A percentile compares a stretch with the other conserved stretches of the same genome.
phyloP scores from a whole-genome alignment of 1,284 basidiomycete species.

The Trichosporon sp. region DNA sequence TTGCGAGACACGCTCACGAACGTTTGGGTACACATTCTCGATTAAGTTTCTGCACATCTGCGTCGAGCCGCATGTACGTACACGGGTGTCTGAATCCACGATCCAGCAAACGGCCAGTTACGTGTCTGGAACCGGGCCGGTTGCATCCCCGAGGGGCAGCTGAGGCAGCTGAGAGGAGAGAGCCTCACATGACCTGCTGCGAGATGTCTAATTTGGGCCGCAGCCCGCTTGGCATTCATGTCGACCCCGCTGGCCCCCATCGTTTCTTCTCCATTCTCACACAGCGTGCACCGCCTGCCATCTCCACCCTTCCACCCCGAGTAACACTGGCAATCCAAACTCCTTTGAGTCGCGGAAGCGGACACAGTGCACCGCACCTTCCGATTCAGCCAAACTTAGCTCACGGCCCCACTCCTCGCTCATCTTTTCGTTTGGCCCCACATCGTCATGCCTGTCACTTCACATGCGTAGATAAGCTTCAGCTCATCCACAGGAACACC shows the following conservation, averaged over 20 bases:
- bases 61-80: neutral
- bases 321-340: too few species aligned
- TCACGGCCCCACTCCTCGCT: neutral
- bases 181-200: neutral
- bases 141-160: neutral
- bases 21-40: neutral
- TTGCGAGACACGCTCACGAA: neutral
- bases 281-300: neutral
- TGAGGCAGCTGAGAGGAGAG: neutral
- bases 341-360: too few species aligned
- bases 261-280: neutral
- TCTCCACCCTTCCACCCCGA: neutral
- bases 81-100: neutral
- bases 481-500: neutral
- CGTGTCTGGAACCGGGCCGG: neutral
- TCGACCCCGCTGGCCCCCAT: neutral
- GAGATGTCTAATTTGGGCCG: constrained; percentile 7
- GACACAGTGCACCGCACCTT: too few species aligned
- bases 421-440: neutral
- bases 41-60: neutral
- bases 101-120: neutral
- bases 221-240: constrained; percentile 3
- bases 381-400: neutral
- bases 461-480: neutral
- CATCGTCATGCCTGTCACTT: neutral